phyloP scores from a whole-genome alignment of 441 rosid species.

The Flueggea neowawraea region DNA sequence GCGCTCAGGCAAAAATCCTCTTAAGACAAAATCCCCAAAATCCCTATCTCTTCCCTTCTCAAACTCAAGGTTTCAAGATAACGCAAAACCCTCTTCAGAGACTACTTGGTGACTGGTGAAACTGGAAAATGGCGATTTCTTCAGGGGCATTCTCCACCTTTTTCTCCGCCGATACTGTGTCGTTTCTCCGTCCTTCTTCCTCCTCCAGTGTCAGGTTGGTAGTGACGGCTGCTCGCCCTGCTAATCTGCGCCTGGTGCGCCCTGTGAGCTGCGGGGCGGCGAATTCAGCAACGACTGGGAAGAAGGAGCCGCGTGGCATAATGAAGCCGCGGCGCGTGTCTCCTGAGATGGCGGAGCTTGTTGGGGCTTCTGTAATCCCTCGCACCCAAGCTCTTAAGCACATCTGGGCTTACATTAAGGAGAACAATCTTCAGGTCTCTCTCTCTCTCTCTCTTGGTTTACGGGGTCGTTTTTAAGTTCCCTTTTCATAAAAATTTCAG shows the following conservation, averaged over 20 bases:
- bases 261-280: slow-evolving; percentile 49
- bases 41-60: too few species aligned
- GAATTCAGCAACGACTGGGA: slow-evolving; percentile 33
- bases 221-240: slow-evolving; percentile 7
- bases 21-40: too few species aligned
- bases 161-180: slow-evolving; percentile 30
- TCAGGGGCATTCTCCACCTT: slow-evolving; percentile 40
- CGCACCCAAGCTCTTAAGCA: slow-evolving; percentile 82
- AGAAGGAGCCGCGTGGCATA: slow-evolving; percentile 74
- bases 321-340: slow-evolving; percentile 78
- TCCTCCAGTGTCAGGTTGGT: slow-evolving; percentile 6
- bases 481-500: not conserved
- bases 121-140: slow-evolving; percentile 42
- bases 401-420: slow-evolving; percentile 90
- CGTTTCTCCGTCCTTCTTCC: slow-evolving; percentile 26
- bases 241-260: slow-evolving; percentile 30
- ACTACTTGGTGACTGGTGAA: too few species aligned
- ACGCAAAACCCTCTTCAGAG: too few species aligned
- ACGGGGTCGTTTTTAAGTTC: not conserved
- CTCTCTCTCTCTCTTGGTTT: not conserved
- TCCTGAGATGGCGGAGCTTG: slow-evolving; percentile 79
- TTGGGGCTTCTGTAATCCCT: slow-evolving; percentile 74
- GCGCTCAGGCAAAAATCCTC: too few species aligned
- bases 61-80: too few species aligned
- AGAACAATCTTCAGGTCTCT: slow-evolving; percentile 75